phyloP scores from a whole-genome alignment of 257 asterid genomes.

The Capsicum rhomboideum region DNA sequence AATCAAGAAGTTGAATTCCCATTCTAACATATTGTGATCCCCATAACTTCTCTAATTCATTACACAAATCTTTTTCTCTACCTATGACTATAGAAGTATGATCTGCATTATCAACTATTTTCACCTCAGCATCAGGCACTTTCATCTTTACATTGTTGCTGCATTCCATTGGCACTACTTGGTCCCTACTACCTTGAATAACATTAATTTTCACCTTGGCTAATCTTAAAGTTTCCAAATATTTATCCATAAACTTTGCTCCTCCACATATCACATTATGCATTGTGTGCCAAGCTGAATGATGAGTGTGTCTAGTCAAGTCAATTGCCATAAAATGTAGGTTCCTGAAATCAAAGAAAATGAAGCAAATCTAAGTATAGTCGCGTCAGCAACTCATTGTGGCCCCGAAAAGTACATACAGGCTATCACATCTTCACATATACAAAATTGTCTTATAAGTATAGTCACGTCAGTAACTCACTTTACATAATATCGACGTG shows the following conservation, averaged over 20 bases:
- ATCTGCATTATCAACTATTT: slow-evolving; percentile 37
- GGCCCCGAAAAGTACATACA: neutral
- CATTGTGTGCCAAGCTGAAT: slow-evolving; percentile 87
- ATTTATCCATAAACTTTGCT: slow-evolving; percentile 47
- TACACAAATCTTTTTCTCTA: slow-evolving; percentile 35
- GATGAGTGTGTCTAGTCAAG: slow-evolving; percentile 68
- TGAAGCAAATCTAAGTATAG: neutral
- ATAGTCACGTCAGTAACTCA: neutral
- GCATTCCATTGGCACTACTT: slow-evolving; percentile 62
- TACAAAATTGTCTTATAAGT: neutral
- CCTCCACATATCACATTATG: slow-evolving; percentile 78
- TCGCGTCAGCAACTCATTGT: neutral
- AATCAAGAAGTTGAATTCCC: neutral
- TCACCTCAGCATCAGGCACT: slow-evolving; percentile 38
- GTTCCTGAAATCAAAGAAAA: slow-evolving; percentile 27
- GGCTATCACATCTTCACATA: neutral
- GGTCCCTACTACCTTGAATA: slow-evolving; percentile 52
- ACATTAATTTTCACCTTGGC: slow-evolving; percentile 36
- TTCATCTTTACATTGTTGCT: slow-evolving; percentile 45
- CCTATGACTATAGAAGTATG: slow-evolving; percentile 48
- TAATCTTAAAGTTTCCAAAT: slow-evolving; percentile 37
- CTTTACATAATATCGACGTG: neutral
- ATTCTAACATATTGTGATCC: slow-evolving; percentile 8
- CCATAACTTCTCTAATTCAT: slow-evolving; percentile 47
- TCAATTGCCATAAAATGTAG: slow-evolving; percentile 32